Evolutionary conservation across 129 eudicot species (phyloP).

Genomic region (Solidago caesia): DNA sequence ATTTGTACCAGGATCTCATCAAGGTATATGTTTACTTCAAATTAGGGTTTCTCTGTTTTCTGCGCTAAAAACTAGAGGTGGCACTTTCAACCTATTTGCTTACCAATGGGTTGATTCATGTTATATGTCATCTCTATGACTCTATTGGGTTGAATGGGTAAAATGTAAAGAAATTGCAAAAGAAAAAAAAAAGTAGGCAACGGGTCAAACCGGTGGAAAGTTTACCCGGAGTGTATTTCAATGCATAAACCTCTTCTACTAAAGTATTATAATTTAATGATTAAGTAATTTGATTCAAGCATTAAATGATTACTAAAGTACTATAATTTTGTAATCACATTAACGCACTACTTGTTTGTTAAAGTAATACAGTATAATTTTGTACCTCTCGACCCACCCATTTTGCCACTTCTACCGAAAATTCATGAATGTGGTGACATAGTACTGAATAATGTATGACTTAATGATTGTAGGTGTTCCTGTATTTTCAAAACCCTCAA

Average conservation of each 20-base stretch:
- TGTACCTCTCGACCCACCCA: neutral
- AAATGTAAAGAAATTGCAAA: neutral
- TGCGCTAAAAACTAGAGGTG: neutral
- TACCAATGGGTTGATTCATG: neutral
- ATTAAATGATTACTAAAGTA: neutral
- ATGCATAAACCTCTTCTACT: neutral
- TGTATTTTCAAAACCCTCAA: conserved; percentile 16
- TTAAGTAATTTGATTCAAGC: neutral
- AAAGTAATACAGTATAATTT: neutral
- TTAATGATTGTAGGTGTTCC: conserved; percentile 25
- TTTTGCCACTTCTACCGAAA: neutral
- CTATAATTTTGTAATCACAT: neutral
- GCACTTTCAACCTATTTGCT: neutral
- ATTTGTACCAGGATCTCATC: conserved; percentile 24
- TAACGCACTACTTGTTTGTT: neutral
- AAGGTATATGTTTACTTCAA: conserved; percentile 23
- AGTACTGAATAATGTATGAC: conserved; percentile 12
- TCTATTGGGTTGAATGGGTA: neutral
- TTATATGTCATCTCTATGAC: neutral
- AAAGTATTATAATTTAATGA: too few species aligned
- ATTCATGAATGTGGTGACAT: conserved; percentile 6
- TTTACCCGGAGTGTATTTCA: neutral
- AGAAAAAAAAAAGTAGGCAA: neutral
- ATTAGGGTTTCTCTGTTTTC: neutral
- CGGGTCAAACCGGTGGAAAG: neutral